Conservation (phyloP, 1,284 basidiomycete genomes). For the Puccinia hordei region DNA sequence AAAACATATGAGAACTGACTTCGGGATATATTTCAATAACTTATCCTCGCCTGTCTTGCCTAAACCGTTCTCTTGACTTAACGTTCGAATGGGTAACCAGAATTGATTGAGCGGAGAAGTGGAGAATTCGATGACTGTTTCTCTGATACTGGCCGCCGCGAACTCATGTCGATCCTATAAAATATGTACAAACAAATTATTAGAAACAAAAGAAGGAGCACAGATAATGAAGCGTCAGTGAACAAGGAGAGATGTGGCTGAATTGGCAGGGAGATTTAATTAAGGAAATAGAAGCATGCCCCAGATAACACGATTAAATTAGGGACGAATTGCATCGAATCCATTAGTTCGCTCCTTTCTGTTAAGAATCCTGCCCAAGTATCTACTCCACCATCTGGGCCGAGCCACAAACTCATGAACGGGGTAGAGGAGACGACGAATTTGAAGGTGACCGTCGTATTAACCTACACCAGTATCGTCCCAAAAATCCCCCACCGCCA, state of each 20-base stretch:
- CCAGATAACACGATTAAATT: constrained; percentile 62
- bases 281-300: constrained; percentile 56
- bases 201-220: too few relatives aligned
- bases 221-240: too few relatives aligned
- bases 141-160: constrained; percentile 65
- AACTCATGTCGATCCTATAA: constrained; percentile 74
- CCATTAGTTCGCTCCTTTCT: constrained; percentile 67
- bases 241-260: not conserved
- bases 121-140: constrained; percentile 65
- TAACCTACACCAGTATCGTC: constrained; percentile 63
- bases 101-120: constrained; percentile 71
- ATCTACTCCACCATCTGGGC: constrained; percentile 64
- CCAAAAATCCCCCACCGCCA: too few relatives aligned
- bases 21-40: constrained; percentile 65
- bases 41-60: constrained; percentile 66
- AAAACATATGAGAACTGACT: constrained; percentile 2
- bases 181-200: not conserved
- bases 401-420: constrained; percentile 74
- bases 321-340: constrained; percentile 69
- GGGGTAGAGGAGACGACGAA: constrained; percentile 77
- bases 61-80: constrained; percentile 58
- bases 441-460: constrained; percentile 76
- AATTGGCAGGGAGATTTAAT: not conserved
- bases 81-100: constrained; percentile 64
- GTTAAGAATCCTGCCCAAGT: constrained; percentile 72